phyloP scores from a whole-genome alignment of 1,284 basidiomycete genomes.

The Puccinia sorghi region DNA sequence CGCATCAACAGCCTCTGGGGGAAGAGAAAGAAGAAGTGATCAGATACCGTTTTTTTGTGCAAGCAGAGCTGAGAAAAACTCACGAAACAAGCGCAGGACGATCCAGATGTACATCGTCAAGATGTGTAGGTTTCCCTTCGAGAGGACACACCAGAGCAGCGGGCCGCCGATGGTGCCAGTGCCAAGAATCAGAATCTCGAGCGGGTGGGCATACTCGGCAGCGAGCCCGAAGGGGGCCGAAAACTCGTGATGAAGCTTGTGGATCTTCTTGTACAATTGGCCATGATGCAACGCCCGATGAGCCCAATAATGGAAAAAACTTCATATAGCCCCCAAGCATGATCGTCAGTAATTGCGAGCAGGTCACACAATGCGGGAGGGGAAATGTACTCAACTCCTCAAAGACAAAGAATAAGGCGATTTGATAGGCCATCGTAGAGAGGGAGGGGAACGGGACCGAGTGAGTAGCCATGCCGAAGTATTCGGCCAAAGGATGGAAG shows the following conservation, averaged over 20 bases:
- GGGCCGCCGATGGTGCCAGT: slow-evolving; percentile 48
- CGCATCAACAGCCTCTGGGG: slow-evolving; percentile 79
- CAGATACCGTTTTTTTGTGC: neutral
- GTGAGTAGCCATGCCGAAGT: slow-evolving; percentile 86
- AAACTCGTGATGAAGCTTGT: slow-evolving; percentile 95
- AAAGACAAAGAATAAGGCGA: slow-evolving; percentile 90
- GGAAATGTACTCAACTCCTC: slow-evolving; percentile 66
- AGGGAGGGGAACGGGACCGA: slow-evolving; percentile 83
- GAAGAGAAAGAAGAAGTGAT: neutral
- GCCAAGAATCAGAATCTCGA: slow-evolving; percentile 60
- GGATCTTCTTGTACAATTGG: slow-evolving; percentile 91
- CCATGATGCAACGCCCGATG: slow-evolving; percentile 90
- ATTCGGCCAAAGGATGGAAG: slow-evolving; percentile 91
- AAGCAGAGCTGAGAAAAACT: neutral
- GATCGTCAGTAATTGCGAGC: slow-evolving; percentile 61
- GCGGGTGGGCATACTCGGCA: slow-evolving; percentile 75
- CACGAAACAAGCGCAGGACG: slow-evolving; percentile 80
- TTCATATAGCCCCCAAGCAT: slow-evolving; percentile 53
- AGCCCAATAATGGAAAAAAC: slow-evolving; percentile 61
- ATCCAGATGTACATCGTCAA: slow-evolving; percentile 93
- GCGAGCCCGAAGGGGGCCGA: slow-evolving; percentile 95
- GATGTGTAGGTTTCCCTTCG: slow-evolving; percentile 66
- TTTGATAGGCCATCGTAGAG: slow-evolving; percentile 72
- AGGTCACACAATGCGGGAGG: slow-evolving; percentile 71
- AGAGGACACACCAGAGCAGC: slow-evolving; percentile 36